These are phyloP conservation scores for Panellus pusillus DNA, from an alignment of 768 basidiomycete species.

Conservation along the genomic window DNA sequence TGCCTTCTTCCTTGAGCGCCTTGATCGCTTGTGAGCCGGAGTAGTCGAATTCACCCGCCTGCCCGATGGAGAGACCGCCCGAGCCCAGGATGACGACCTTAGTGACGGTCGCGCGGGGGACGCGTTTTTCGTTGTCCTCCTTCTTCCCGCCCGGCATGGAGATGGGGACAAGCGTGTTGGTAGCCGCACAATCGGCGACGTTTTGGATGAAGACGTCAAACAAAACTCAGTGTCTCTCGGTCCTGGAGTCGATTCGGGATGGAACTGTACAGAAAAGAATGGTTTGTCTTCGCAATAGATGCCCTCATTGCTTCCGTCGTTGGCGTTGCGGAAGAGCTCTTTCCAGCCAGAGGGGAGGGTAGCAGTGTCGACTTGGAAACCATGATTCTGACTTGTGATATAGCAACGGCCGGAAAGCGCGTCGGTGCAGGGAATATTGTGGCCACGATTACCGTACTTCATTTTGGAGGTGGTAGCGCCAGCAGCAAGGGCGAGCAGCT, in stretches of 20 bases:
- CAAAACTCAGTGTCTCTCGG: conserved; percentile 98
- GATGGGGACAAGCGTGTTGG: conserved; percentile 56
- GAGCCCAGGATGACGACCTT: conserved; percentile 98
- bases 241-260: conserved; percentile 95
- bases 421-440: conserved; percentile 98
- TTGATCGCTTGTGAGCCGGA: conserved; percentile 99
- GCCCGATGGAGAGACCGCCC: conserved; percentile 96
- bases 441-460: conserved; percentile 99
- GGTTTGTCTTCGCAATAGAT: conserved; percentile 92
- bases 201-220: conserved; percentile 97
- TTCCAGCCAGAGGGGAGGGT: conserved; percentile 86
- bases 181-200: conserved; percentile 69
- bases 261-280: conserved; percentile 99
- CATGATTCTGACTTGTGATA: conserved; percentile 99
- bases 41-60: conserved; percentile 99
- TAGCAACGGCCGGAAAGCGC: conserved; percentile 93
- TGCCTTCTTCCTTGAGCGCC: conserved; percentile 97
- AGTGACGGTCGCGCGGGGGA: conserved; percentile 73
- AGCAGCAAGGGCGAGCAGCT: conserved; percentile 91
- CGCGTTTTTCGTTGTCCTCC: conserved; percentile 75
- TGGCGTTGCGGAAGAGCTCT: conserved; percentile 94
- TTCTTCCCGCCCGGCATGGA: conserved; percentile 77
- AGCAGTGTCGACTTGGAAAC: conserved; percentile 86
- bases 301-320: conserved; percentile 97
- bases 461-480: conserved; percentile 96